Evolutionary conservation across 2,329 filamentous ascomycete species (phyloP).

Genomic region (Ascosphaera pollenicola): DNA sequence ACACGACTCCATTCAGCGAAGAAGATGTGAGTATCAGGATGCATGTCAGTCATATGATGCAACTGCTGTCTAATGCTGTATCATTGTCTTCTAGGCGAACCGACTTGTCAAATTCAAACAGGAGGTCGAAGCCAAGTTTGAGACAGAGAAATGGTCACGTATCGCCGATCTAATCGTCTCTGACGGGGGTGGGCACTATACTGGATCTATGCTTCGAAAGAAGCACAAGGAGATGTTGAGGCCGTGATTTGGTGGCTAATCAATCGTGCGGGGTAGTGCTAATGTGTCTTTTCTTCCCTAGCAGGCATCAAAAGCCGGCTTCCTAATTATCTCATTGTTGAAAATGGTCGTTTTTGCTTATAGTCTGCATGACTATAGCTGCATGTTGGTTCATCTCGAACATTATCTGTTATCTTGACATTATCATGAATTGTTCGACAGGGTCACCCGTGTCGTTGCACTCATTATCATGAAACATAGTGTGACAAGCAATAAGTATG

Average conservation of each 20-base stretch:
- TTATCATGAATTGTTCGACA: too few relatives aligned
- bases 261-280: too few relatives aligned
- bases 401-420: too few relatives aligned
- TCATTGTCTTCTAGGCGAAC: slow-evolving; percentile 7
- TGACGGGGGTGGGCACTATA: slow-evolving; percentile 13
- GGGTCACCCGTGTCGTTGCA: too few relatives aligned
- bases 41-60: neutral
- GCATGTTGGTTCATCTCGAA: too few relatives aligned
- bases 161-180: slow-evolving; percentile 14
- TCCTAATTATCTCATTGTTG: too few relatives aligned
- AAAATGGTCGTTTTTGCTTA: neutral
- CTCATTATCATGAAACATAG: too few relatives aligned
- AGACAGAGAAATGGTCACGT: slow-evolving; percentile 17
- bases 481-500: too few relatives aligned
- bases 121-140: slow-evolving; percentile 18
- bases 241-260: too few relatives aligned
- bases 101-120: slow-evolving; percentile 15
- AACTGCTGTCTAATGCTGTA: neutral
- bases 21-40: slow-evolving; percentile 13
- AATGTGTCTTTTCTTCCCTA: too few relatives aligned
- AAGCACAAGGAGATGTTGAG: slow-evolving; percentile 17
- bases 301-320: too few relatives aligned
- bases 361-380: neutral
- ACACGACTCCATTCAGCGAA: slow-evolving; percentile 15
- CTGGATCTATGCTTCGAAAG: slow-evolving; percentile 14